phyloP scores from a whole-genome alignment of 2,329 filamentous ascomycete genomes.

The Ascochyta koolunga region DNA sequence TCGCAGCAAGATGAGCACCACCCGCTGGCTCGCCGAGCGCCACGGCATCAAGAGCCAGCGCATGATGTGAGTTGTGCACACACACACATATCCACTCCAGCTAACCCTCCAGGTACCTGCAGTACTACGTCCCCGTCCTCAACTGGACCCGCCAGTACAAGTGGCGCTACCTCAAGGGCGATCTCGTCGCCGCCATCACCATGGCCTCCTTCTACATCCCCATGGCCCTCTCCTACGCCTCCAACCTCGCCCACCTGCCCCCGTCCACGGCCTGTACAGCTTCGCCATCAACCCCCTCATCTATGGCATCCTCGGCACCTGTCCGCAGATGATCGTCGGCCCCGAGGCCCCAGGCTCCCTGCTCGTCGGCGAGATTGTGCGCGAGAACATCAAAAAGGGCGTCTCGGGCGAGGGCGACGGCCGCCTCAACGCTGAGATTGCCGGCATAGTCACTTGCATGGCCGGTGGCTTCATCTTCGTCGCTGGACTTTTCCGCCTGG shows the following conservation, averaged over 20 bases:
- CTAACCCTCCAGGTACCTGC: conserved; percentile 63
- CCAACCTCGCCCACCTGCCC: conserved; percentile 92
- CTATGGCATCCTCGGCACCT: conserved; percentile 90
- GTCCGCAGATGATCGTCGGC: conserved; percentile 90
- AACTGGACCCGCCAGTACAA: conserved; percentile 91
- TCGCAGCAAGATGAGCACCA: conserved; percentile 73
- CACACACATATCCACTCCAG: too few relatives aligned
- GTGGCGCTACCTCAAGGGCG: conserved; percentile 80
- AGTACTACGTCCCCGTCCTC: conserved; percentile 90
- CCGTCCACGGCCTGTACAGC: conserved; percentile 91
- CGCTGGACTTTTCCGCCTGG: conserved; percentile 82
- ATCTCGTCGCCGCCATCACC: conserved; percentile 87
- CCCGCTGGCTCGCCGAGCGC: conserved; percentile 71
- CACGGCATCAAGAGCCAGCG: conserved; percentile 76
- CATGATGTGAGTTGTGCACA: conserved; percentile 62
- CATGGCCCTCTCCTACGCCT: conserved; percentile 91
- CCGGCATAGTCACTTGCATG: conserved; percentile 86
- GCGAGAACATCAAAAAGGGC: conserved; percentile 74
- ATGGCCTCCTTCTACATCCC: conserved; percentile 98
- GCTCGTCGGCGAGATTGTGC: conserved; percentile 84
- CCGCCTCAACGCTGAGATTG: conserved; percentile 77
- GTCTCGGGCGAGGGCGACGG: conserved; percentile 69
- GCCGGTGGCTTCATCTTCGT: conserved; percentile 87
- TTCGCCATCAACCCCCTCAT: conserved; percentile 92
- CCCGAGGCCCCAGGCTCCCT: conserved; percentile 94